Evolutionary conservation across 352 stramenopile genomes (phyloP), one percentile per base, ranked within the genome.

Genomic region (Phytophthora nicotianae): DNA sequence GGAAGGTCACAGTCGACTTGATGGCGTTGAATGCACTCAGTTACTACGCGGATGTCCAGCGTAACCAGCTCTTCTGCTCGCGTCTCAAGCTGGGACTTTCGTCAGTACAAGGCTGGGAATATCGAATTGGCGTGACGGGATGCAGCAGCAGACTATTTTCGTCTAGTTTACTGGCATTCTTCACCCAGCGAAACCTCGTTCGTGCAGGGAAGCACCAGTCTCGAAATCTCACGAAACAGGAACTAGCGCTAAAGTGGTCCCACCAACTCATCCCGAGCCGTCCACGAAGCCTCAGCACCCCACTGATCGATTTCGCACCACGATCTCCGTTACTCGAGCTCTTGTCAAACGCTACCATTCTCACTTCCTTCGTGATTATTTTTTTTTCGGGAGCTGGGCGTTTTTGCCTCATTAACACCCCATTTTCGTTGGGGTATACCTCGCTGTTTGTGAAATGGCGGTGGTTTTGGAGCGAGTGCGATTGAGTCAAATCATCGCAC

Each of bases 401-500:
- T 21, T 21, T 23, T 43, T 43, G 37, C 16, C 37, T 43, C 37
- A 8, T n/a, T 43, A 19, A 43, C n/a, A 23, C 13, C 37, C 37
- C 37, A 23, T n/a, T n/a, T 5, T 26, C 19, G n/a, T 27, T 46
- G 40, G 40, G 26, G 43, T 13, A 35, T 50, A 33, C 43, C n/a
- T 54, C 19, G 10, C 26, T 50, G 10, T 57, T 53, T 14, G n/a
- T n/a, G 5, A 23, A 42, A 70, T 65, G 48, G 9, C 19, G n/a
- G 48, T 20, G 17, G 17, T 43, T 43, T 54, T 35, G 2, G 57
- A 59, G 1, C 51, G 61, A 48, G 55, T 74, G 13, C 51, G 59
- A 7, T 47, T 42, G 27, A 66, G 55, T 46, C 74, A 81, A 46
- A 49, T 83, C 24, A 65, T 82, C 42, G 9, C 59, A 20, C 56